These are phyloP conservation scores for Coprinopsis strossmayeri DNA, from an alignment of 768 basidiomycete species.

Conservation along the genomic window DNA sequence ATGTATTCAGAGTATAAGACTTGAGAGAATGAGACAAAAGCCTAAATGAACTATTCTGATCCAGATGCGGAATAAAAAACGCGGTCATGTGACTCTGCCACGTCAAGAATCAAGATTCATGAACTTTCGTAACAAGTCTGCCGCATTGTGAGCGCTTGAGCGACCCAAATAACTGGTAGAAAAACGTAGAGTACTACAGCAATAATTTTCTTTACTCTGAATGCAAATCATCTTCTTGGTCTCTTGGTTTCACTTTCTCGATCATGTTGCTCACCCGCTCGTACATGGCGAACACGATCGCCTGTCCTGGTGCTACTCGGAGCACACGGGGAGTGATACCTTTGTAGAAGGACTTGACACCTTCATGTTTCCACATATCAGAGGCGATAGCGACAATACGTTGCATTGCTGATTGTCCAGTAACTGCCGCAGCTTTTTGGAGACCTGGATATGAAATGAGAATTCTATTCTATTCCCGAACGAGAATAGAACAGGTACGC, in stretches of 20 bases:
- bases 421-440: slow-evolving; percentile 72
- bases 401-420: slow-evolving; percentile 72
- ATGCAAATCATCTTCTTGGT: slow-evolving; percentile 55
- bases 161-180: too few relatives aligned
- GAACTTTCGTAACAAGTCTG: too few relatives aligned
- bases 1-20: too few relatives aligned
- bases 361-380: slow-evolving; percentile 93
- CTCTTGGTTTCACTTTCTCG: slow-evolving; percentile 56
- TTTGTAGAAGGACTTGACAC: slow-evolving; percentile 90
- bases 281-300: slow-evolving; percentile 96
- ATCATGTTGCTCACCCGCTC: slow-evolving; percentile 76
- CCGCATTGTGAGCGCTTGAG: too few relatives aligned
- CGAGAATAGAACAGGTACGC: too few relatives aligned
- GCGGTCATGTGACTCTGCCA: too few relatives aligned
- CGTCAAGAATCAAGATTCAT: too few relatives aligned
- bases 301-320: slow-evolving; percentile 94
- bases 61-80: too few relatives aligned
- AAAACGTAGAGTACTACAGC: too few relatives aligned
- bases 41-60: too few relatives aligned
- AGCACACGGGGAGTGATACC: slow-evolving; percentile 96
- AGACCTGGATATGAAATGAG: slow-evolving; percentile 43
- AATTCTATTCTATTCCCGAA: too few relatives aligned
- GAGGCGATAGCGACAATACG: slow-evolving; percentile 73
- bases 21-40: too few relatives aligned
- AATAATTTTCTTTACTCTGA: slow-evolving; percentile 55